Conservation (phyloP, 495 filamentous ascomycete species). For the Pyrenula aspistea region DNA sequence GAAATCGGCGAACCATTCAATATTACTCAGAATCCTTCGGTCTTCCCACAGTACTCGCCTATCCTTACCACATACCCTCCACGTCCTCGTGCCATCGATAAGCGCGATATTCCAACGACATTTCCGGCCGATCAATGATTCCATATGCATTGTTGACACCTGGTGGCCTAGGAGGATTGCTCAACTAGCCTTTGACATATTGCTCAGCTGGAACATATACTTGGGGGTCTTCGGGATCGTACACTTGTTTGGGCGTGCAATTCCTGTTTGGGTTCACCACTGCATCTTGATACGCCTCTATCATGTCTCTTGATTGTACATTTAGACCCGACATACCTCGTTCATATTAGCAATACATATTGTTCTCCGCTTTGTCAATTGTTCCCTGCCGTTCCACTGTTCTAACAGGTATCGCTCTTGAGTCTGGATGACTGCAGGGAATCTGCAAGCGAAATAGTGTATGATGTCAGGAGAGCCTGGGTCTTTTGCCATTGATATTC, state of each 20-base stretch:
- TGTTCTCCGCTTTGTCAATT: background rate
- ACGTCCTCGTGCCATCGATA: background rate
- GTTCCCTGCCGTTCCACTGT: background rate
- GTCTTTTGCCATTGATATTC: background rate
- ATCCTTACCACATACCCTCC: too few species aligned
- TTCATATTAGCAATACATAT: background rate
- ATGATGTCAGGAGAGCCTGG: background rate
- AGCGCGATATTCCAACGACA: background rate
- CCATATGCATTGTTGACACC: background rate
- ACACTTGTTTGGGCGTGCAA: background rate
- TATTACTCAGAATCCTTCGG: too few species aligned
- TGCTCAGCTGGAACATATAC: background rate
- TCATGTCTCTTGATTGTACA: background rate
- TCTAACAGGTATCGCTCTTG: background rate
- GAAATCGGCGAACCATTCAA: too few species aligned
- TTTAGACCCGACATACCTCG: background rate
- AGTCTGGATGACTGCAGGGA: background rate
- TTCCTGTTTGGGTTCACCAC: background rate
- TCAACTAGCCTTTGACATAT: background rate
- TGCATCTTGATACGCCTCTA: background rate
- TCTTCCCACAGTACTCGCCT: too few species aligned
- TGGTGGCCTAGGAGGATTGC: background rate
- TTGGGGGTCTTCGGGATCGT: background rate
- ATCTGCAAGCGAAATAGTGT: background rate
- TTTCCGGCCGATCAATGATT: background rate